Percentiles rank a stretch among this genome's conserved stretches.
These are phyloP conservation scores for Sphaerobolus stellatus DNA, from an alignment of 1,284 basidiomycete species.

Conservation along the genomic window DNA sequence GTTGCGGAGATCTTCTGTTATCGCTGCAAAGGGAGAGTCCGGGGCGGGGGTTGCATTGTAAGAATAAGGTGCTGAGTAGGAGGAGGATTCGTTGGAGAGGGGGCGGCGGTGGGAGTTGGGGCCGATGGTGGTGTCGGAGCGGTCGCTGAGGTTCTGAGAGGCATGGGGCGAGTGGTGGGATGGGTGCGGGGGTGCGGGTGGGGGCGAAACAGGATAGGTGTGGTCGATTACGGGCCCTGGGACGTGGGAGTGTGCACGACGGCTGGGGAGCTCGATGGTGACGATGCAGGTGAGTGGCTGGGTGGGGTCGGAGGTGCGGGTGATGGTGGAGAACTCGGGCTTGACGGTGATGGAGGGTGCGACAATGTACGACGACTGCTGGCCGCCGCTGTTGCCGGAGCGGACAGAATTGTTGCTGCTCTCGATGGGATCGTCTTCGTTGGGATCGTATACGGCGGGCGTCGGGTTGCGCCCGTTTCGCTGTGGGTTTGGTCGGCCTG, in stretches of 20 bases:
- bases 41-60: slow-evolving; percentile 16
- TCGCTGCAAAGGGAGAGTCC: slow-evolving; percentile 71
- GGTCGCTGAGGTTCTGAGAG: slow-evolving; percentile 19
- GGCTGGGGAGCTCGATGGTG: slow-evolving; percentile 81
- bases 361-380: slow-evolving; percentile 57
- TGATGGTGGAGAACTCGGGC: slow-evolving; percentile 82
- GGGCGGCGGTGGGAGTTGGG: slow-evolving; percentile 11
- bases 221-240: slow-evolving; percentile 61
- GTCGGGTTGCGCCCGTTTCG: slow-evolving; percentile 26
- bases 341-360: slow-evolving; percentile 86
- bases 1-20: slow-evolving; percentile 83
- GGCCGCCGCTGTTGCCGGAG: slow-evolving; percentile 40
- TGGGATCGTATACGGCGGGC: slow-evolving; percentile 53
- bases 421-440: slow-evolving; percentile 79
- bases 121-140: slow-evolving; percentile 23
- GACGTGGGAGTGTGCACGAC: slow-evolving; percentile 55
- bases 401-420: slow-evolving; percentile 41
- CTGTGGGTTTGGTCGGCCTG: slow-evolving; percentile 55
- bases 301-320: slow-evolving; percentile 67
- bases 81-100: slow-evolving; percentile 14
- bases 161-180: slow-evolving; percentile 36
- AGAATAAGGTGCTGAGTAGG: slow-evolving; percentile 12
- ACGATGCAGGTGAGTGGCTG: slow-evolving; percentile 89
- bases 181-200: slow-evolving; percentile 5
- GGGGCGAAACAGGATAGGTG: slow-evolving; percentile 24